Percentiles rank a stretch among this genome's conserved stretches.
phyloP scores from a whole-genome alignment of 768 basidiomycete genomes.

The Gautieria morchelliformis region DNA sequence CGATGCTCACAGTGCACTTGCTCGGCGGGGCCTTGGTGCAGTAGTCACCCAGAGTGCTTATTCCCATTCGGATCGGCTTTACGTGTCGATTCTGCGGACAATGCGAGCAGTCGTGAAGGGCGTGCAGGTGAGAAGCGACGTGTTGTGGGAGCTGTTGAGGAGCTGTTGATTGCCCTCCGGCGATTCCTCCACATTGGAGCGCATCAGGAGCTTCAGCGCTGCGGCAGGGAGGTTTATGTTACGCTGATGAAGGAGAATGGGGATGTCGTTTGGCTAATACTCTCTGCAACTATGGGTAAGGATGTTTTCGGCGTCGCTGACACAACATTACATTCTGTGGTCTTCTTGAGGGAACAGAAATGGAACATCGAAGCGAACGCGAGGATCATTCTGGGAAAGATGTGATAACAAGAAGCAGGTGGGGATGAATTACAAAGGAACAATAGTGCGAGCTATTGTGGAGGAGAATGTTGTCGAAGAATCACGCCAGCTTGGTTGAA shows the following conservation, averaged over 20 bases:
- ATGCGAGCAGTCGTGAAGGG: conserved; percentile 56
- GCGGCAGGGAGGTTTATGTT: conserved; percentile 55
- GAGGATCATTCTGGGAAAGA: conserved; percentile 16
- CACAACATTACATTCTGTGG: not conserved
- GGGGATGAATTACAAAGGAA: not conserved
- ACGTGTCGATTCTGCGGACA: conserved; percentile 65
- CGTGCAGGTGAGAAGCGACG: conserved; percentile 18
- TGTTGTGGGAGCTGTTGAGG: conserved; percentile 88
- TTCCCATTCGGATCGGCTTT: conserved; percentile 71
- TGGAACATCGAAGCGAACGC: conserved; percentile 54
- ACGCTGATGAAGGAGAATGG: conserved; percentile 52
- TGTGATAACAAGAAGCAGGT: not conserved
- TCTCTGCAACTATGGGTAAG: conserved; percentile 44
- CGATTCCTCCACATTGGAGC: conserved; percentile 60
- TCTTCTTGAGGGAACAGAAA: conserved; percentile 33
- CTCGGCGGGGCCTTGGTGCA: conserved; percentile 38
- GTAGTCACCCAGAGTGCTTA: conserved; percentile 64
- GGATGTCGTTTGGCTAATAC: conserved; percentile 78
- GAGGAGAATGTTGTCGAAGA: conserved; percentile 58
- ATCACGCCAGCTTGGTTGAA: conserved; percentile 78
- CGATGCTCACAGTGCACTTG: conserved; percentile 59
- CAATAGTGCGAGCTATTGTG: not conserved
- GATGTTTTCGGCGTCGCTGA: not conserved
- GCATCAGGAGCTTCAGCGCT: conserved; percentile 66
- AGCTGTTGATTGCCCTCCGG: conserved; percentile 62